A percentile compares a stretch with the other conserved stretches of the same genome.
Conservation (phyloP, 176 grass and related monocot genomes). For the Thalia dealbata region DNA sequence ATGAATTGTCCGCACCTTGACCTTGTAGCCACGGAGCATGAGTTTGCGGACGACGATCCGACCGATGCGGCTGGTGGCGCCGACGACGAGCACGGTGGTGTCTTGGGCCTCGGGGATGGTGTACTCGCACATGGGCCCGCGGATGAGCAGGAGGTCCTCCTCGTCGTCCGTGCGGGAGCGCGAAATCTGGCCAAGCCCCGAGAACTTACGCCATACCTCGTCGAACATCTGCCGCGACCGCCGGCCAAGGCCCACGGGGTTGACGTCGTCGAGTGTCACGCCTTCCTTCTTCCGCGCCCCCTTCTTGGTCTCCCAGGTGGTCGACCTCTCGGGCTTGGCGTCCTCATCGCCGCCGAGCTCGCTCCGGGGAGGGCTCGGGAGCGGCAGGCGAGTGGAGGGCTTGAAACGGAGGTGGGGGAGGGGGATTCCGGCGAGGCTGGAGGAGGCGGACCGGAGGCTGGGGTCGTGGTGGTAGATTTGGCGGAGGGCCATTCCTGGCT, state of each 20-base stretch:
- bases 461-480: slow-evolving; percentile 5
- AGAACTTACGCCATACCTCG: slow-evolving; percentile 98
- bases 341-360: slow-evolving; percentile 6
- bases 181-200: slow-evolving; percentile 87
- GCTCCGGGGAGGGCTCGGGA: not conserved
- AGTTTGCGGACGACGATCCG: slow-evolving; percentile 95
- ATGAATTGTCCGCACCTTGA: slow-evolving; percentile 39
- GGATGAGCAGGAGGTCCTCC: slow-evolving; percentile 40
- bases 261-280: slow-evolving; percentile 55
- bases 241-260: slow-evolving; percentile 76
- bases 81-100: slow-evolving; percentile 82
- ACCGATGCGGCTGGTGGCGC: slow-evolving; percentile 77
- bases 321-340: slow-evolving; percentile 1
- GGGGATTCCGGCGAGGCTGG: not conserved
- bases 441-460: not conserved
- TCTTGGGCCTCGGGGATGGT: slow-evolving; percentile 85
- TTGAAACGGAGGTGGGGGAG: not conserved
- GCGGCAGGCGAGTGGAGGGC: not conserved
- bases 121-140: slow-evolving; percentile 94
- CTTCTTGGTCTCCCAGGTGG: slow-evolving; percentile 15
- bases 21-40: slow-evolving; percentile 92
- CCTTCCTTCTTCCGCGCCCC: slow-evolving; percentile 26
- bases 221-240: slow-evolving; percentile 85
- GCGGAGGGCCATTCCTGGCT: not conserved
- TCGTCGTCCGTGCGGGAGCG: slow-evolving; percentile 59